Base-by-base conservation (phyloP, 805 yeast species). In the Yarrowia sp. region DNA sequence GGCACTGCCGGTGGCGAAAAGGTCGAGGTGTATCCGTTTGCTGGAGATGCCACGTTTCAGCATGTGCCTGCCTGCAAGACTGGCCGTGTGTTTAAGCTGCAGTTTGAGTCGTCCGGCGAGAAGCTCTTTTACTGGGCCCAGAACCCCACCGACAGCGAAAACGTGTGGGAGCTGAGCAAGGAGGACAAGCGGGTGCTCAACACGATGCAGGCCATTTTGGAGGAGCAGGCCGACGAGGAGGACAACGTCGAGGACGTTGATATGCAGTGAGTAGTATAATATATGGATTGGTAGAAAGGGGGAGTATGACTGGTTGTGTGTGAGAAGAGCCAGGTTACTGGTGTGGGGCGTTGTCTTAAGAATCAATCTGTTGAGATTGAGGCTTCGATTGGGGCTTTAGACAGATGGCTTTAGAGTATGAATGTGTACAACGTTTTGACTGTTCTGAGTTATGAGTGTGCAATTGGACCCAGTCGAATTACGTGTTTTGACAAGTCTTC, bases 1-100 rank as follows among this genome's bases (percentile, higher is more conserved):
- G 84, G 82, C 32, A 75, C 70, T 48, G 74, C 79, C 5, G 78
- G 80, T 7, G 74, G 78, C 19, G 78, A 70, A 32, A 67, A 67
- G 26, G 74, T 74, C 41, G 92, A 87, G 68, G 79, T 89, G 66
- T 78, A 90, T 68, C 83, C 90, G 46, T 85, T 90, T 69, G 95
- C 96, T 0, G 96, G 96, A 1, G 97, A 91, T 71, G 93, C 89
- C 62, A 83, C 87, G 46, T 89, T 92, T 85, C 82, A 83, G 67
- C 89, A 83, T 64, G 84, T 89, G 48, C 75, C 80, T 59, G 83
- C 89, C 30, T 88, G 96, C 74, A 82, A 77, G 46, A 83, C 91
- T 0, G 97, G 96, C 16, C 80, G 97, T 67, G 92, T 91, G 16
- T 86, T 85, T 69, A 85, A 86, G 24, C 80, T 88, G 75, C 81